Evolutionary conservation across 148 eudicot species (phyloP), one percentile per base, ranked within the genome.

Genomic region (Oxyria digyna): DNA sequence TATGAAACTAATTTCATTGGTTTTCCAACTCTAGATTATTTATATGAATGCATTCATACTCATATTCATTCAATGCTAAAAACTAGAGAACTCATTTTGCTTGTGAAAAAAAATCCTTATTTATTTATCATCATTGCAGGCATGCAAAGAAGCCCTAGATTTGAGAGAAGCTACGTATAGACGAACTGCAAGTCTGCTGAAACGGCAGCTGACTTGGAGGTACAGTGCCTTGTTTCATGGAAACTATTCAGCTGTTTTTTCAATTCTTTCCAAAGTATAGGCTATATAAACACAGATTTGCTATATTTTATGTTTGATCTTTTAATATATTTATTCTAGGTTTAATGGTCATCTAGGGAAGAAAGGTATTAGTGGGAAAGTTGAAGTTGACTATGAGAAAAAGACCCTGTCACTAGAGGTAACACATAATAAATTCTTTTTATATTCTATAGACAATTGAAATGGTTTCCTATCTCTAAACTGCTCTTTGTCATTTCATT

Each of bases 361-460:
- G 81, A 94, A 94, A 81, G 98, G 97, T 29, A 88, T 94, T 70
- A 94, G 92, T 75, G 98, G 98, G 46, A 67, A 79, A 6, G 86
- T 90, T 59, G 81, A 75, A 75, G 91, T 94, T 62, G 77, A 76
- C 74, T 90, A 85, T 76, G 78, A 84, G 67, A 83, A 85, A 37
- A 83, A 94, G 85, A 88, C 90, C 17, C 89, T 94, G 49, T 76
- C 83, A 42, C 82, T 94, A 66, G 92, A 94, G 97, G 98, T 88
- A 76, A 74, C 71, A 24, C 29, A 71, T 50, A 67, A 68, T 27
- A 38, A 63, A 35, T 48, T 67, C 17, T 68, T 41, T 13, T 55
- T 20, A 6, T 3, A 35, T 46, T 48, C 15, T 38, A n/a, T 17
- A 69, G 67, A 27, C 42, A 62, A 54, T 33, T 62, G 43, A 7